Base-by-base conservation (phyloP, 345 rosid species). In the Angophora floribunda region DNA sequence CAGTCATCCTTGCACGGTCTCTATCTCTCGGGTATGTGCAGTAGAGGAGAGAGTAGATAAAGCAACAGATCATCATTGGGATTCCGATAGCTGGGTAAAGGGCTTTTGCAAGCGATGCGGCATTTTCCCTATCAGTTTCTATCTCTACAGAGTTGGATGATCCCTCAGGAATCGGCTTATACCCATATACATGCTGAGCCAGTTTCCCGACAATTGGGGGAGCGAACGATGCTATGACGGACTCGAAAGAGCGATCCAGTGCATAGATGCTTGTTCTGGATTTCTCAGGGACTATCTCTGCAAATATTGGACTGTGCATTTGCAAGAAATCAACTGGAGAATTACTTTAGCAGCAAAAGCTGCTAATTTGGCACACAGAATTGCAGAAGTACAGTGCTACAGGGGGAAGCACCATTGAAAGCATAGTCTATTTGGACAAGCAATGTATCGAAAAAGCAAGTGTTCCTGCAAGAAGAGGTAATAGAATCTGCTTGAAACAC, bases 271-370 rank as follows among this genome's bases (percentile, higher is more conserved):
- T 97, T 36, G 97, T 97, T 75, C 98, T 92, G 65, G 98, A 92
- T 87, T 89, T 96, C 94, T 94, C 97, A 7, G 97, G 97, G 32
- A 97, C 99, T n/a, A 97, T 96, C 93, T 97, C 99, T 87, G 97
- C 99, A 91, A 96, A 96, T 85, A 96, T 96, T 7, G 99, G 98
- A 90, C 99, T 96, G 94, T 88, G 30, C 36, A 63, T 85, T 26
- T 84, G 82, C 36, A 63, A 88, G 82, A 75, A 75, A 75, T 75
- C 49, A 85, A 85, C 55, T 85, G 61, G 61, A 52, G 86, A 52
- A 51, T 9, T 5, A 85, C 36, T 85, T 52, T 85, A 85, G 26
- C 61, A 30, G 8, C 49, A 36, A 75, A 75, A 75, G 82, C 82
- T 19, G 49, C 49, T 75, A 75, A 75, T 75, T 75, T 75, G 82